A percentile compares a stretch with the other conserved stretches of the same genome.
These are phyloP conservation scores for Globisporangium paroecandrum DNA, from an alignment of 352 stramenopile genomes.

Conservation along the genomic window DNA sequence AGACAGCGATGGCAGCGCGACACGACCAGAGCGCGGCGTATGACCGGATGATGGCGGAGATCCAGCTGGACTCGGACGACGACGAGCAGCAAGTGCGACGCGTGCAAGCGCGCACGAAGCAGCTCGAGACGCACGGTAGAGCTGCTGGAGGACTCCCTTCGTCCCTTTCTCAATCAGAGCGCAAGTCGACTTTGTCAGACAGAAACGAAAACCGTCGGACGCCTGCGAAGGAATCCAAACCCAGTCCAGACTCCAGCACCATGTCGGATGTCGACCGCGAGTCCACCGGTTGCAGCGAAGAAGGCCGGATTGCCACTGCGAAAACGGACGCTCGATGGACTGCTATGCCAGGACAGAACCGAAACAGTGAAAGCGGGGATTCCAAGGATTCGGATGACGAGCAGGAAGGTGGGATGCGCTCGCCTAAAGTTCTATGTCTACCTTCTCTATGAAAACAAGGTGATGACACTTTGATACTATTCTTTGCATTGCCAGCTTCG, in stretches of 20 bases:
- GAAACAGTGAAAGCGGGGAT: neutral
- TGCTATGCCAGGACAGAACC: neutral
- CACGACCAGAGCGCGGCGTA: conserved; percentile 1
- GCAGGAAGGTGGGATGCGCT: neutral
- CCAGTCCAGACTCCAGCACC: neutral
- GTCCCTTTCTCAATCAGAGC: neutral
- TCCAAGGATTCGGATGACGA: neutral
- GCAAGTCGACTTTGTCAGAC: neutral
- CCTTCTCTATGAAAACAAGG: neutral
- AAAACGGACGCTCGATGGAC: neutral
- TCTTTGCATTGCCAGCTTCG: neutral
- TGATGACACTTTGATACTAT: neutral
- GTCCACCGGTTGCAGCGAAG: neutral
- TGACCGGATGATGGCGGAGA: conserved; percentile 15
- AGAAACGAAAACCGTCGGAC: neutral
- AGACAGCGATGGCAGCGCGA: conserved; percentile 2
- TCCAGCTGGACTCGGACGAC: conserved; percentile 6
- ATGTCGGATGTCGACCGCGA: neutral
- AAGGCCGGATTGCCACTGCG: neutral
- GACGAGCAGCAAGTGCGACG: conserved; percentile 3
- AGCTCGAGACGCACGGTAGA: neutral
- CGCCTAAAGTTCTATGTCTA: neutral
- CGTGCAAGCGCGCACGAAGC: neutral
- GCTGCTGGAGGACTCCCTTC: neutral
- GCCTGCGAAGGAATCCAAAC: conserved; percentile 1